phyloP scores from a whole-genome alignment of 1,139 yeast genomes.

The Lodderomyces parapsilosis region DNA sequence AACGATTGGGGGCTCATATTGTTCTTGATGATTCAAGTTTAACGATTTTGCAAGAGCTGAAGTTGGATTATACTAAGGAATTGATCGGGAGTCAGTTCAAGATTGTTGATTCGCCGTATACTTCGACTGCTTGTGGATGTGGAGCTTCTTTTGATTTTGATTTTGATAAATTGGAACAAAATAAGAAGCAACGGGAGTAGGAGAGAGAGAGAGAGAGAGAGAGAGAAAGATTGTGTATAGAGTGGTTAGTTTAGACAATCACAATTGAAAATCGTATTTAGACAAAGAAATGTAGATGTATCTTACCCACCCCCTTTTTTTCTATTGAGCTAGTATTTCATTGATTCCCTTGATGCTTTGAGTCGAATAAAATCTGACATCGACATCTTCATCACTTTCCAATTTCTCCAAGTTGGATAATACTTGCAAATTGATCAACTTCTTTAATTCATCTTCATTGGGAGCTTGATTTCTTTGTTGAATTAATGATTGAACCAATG shows the following conservation, averaged over 20 bases:
- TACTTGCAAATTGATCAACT: conserved; percentile 54
- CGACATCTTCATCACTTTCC: conserved; percentile 75
- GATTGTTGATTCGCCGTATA: conserved; percentile 84
- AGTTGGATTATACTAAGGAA: conserved; percentile 86
- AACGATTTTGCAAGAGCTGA: conserved; percentile 80
- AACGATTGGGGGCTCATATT: conserved; percentile 61
- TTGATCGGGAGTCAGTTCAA: conserved; percentile 94
- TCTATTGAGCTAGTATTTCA: conserved; percentile 16
- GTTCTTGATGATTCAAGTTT: conserved; percentile 79
- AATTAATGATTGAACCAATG: conserved; percentile 52
- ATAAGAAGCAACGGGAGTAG: conserved; percentile 10
- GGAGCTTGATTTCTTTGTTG: conserved; percentile 16
- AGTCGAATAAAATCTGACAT: conserved; percentile 83
- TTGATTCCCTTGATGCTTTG: conserved; percentile 50
- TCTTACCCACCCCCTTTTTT: too few species aligned
- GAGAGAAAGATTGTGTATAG: neutral
- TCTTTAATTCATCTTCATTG: conserved; percentile 26
- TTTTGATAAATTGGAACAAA: conserved; percentile 49
- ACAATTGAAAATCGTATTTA: neutral
- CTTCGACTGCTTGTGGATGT: conserved; percentile 94
- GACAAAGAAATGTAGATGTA: neutral
- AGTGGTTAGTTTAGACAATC: neutral
- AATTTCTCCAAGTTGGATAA: conserved; percentile 66
- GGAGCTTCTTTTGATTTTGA: conserved; percentile 93
- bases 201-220: neutral